A percentile compares a stretch with the other conserved stretches of the same genome.
These are phyloP conservation scores for Noccaea caerulescens DNA, from an alignment of 345 rosid species.

Conservation along the genomic window DNA sequence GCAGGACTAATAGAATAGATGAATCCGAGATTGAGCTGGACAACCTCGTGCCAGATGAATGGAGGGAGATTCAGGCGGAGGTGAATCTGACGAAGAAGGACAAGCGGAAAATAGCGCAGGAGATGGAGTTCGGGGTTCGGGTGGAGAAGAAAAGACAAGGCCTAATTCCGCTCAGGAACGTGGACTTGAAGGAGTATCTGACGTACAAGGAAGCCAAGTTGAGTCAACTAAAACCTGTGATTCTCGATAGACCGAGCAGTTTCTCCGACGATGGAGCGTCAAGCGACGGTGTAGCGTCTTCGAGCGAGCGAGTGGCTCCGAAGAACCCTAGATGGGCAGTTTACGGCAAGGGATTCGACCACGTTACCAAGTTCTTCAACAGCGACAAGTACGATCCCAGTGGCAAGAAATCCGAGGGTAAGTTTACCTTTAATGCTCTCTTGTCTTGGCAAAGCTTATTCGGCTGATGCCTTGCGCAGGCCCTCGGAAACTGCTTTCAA, in stretches of 20 bases:
- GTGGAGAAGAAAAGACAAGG: slow-evolving; percentile 76
- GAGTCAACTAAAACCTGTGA: slow-evolving; percentile 62
- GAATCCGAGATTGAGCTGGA: slow-evolving; percentile 48
- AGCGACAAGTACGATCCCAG: slow-evolving; percentile 62
- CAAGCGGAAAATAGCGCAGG: slow-evolving; percentile 76
- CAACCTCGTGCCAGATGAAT: slow-evolving; percentile 83
- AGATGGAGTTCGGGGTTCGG: slow-evolving; percentile 71
- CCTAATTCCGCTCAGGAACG: slow-evolving; percentile 57
- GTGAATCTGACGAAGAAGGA: slow-evolving; percentile 82
- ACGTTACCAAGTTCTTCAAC: slow-evolving; percentile 67
- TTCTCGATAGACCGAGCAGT: slow-evolving; percentile 59
- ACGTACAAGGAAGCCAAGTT: slow-evolving; percentile 68
- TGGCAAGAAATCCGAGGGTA: slow-evolving; percentile 64
- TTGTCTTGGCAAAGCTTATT: neutral
- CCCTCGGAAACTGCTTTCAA: slow-evolving; percentile 67
- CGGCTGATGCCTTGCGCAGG: slow-evolving; percentile 45
- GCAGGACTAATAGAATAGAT: slow-evolving; percentile 35
- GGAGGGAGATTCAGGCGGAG: slow-evolving; percentile 85
- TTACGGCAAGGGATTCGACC: slow-evolving; percentile 85
- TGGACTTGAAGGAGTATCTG: slow-evolving; percentile 65
- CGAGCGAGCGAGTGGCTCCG: slow-evolving; percentile 62
- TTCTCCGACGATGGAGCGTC: slow-evolving; percentile 37
- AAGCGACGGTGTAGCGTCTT: slow-evolving; percentile 20
- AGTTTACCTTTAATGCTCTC: slow-evolving; percentile 11
- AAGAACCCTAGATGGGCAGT: slow-evolving; percentile 95